Base-by-base conservation (phyloP, 2,329 filamentous ascomycete species). In the Cyphellophora attinorum region DNA sequence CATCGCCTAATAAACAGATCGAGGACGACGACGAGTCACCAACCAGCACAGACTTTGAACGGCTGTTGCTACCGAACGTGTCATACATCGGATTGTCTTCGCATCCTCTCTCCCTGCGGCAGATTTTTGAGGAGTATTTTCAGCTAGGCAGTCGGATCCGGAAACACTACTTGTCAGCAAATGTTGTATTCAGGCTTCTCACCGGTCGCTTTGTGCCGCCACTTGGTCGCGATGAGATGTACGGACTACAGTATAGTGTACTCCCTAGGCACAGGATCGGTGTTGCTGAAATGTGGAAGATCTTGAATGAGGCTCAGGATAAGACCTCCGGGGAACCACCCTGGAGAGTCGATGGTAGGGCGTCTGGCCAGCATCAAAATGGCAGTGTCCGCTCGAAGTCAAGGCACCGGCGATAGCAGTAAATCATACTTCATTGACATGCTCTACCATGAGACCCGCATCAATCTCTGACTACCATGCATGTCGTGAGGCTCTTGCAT, bases 191-290 rank as follows among this genome's bases (percentile, higher is more conserved):
- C 25, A 91, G 85, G 50, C 77, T 98, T 2, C 67, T 88, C 15
- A 93, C 85, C 0, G 91, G 91, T 39, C 83, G 82, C 41, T 95
- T 95, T 46, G 86, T 96, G 2, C 91, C 89, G 10, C 89, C 93
- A 0, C 93, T 98, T 31, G 88, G 95, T 55, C 76, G 93, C 34
- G 89, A 88, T 54, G 93, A 91, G 53, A 68, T 98, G 33, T 98
- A 98, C 61, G 93, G 85, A 48, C 67, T 98, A 51, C 91, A 98
- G 61, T 98, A 98, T 60, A 93, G 85, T 62, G 96, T 96, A 85
- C 70, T 98, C 27, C 93, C 93, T 0, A 81, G 84, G 5, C 74
- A 74, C 35, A 68, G 93, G 29, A 81, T 85, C 0, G 78, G 80
- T 2, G 81, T 96, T 38, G 68, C 74, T 49, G 86, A 95, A 54